Evolutionary conservation across 2,329 filamentous ascomycete genomes (phyloP).

Genomic region (Boeremia lycopersici): DNA sequence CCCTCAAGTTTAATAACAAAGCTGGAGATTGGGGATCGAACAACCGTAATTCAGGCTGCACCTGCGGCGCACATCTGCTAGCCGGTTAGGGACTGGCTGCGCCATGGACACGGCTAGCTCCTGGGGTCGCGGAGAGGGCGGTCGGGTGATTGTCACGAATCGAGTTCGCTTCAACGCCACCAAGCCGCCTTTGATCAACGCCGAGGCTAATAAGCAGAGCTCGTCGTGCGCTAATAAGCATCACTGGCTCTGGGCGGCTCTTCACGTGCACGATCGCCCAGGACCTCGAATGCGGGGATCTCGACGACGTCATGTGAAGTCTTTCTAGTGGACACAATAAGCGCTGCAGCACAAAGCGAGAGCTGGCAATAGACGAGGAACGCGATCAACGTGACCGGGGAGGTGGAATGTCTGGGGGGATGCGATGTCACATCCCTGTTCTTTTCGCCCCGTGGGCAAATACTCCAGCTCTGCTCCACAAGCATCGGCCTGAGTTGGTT

Average conservation of each 20-base stretch:
- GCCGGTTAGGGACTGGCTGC: neutral
- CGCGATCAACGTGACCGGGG: too few relatives aligned
- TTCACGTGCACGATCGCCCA: neutral
- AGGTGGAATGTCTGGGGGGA: neutral
- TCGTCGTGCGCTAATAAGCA: neutral
- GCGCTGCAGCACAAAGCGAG: neutral
- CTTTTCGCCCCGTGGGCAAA: neutral
- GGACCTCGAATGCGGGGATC: neutral
- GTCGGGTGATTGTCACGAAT: conserved; percentile 1
- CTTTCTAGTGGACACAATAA: neutral
- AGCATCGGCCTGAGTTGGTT: neutral
- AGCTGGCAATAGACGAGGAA: neutral
- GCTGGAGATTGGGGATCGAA: conserved; percentile 8
- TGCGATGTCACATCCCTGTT: neutral
- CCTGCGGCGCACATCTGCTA: neutral
- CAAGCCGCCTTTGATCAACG: neutral
- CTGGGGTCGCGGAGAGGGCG: neutral
- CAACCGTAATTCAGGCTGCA: neutral
- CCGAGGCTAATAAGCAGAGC: neutral
- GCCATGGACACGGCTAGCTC: neutral
- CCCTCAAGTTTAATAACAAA: conserved; percentile 10
- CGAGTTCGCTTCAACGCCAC: neutral
- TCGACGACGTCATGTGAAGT: neutral
- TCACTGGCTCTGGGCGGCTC: neutral
- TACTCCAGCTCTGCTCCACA: conserved; percentile 4